These are phyloP conservation scores for Hortiboletus rubellus DNA, from an alignment of 1,284 basidiomycete species.

Conservation along the genomic window DNA sequence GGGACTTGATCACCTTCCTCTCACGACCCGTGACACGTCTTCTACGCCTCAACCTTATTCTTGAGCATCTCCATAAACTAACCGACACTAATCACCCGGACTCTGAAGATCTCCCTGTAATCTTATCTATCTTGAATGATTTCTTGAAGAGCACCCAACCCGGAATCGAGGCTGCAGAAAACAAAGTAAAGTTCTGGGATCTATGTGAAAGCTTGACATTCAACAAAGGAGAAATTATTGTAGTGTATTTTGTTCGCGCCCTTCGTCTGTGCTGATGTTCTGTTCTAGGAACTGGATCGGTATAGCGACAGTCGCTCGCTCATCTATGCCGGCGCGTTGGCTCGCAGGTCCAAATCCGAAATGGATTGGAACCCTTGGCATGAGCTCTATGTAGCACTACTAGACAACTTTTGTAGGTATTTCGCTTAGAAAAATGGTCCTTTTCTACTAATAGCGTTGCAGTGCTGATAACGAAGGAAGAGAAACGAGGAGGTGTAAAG, in stretches of 20 bases:
- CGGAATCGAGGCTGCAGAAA: constrained; percentile 80
- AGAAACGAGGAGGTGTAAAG: constrained; percentile 48
- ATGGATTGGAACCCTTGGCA: constrained; percentile 63
- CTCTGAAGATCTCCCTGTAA: constrained; percentile 63
- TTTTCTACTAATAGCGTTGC: constrained; percentile 7
- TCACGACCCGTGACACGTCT: constrained; percentile 81
- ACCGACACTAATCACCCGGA: constrained; percentile 69
- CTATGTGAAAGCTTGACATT: constrained; percentile 72
- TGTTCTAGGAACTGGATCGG: constrained; percentile 70
- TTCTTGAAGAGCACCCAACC: constrained; percentile 78
- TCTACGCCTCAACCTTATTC: constrained; percentile 69
- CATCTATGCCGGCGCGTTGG: constrained; percentile 60
- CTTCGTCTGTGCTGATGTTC: constrained; percentile 2
- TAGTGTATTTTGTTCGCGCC: constrained; percentile 36
- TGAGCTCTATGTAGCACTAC: constrained; percentile 64
- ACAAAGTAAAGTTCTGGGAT: constrained; percentile 80
- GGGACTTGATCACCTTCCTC: constrained; percentile 79
- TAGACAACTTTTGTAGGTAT: constrained; percentile 72
- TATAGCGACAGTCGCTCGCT: constrained; percentile 72
- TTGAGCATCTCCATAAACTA: constrained; percentile 67
- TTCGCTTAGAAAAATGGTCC: not conserved
- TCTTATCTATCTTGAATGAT: constrained; percentile 59
- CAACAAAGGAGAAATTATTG: constrained; percentile 77
- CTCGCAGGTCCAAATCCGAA: constrained; percentile 55
- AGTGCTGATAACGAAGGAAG: constrained; percentile 68